These are phyloP conservation scores for Pyrrhoderma lamaoense DNA, from an alignment of 1,284 basidiomycete species.

Conservation along the genomic window DNA sequence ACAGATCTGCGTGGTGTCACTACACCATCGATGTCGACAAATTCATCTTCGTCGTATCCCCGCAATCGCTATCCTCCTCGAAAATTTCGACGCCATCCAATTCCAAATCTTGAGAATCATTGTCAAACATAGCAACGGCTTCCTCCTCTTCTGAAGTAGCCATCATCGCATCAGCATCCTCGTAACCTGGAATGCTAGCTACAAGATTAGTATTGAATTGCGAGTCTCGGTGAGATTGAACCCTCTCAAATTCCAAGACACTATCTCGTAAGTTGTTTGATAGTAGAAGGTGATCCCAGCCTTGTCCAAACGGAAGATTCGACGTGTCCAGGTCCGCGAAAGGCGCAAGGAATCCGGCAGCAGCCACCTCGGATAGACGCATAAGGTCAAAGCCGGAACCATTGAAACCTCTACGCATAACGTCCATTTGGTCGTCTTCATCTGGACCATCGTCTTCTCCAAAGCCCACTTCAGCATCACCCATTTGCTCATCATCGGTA, in stretches of 20 bases:
- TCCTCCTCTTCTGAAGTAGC: slow-evolving; percentile 32
- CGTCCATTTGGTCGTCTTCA: slow-evolving; percentile 31
- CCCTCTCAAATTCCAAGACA: slow-evolving; percentile 44
- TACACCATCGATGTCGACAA: slow-evolving; percentile 61
- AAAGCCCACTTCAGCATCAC: slow-evolving; percentile 28
- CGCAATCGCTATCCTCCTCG: slow-evolving; percentile 35
- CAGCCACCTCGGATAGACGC: slow-evolving; percentile 32
- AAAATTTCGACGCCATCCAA: slow-evolving; percentile 33
- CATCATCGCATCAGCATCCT: slow-evolving; percentile 39
- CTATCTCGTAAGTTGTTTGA: slow-evolving; percentile 52
- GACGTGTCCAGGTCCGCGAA: slow-evolving; percentile 26
- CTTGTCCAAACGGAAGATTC: slow-evolving; percentile 48
- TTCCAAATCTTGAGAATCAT: slow-evolving; percentile 23
- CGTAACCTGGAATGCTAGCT: slow-evolving; percentile 20
- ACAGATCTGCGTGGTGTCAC: slow-evolving; percentile 68
- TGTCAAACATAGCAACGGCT: slow-evolving; percentile 27
- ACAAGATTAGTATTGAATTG: slow-evolving; percentile 29
- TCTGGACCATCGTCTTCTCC: slow-evolving; percentile 33
- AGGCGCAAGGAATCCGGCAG: slow-evolving; percentile 22
- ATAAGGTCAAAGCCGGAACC: slow-evolving; percentile 23
- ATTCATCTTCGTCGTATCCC: slow-evolving; percentile 71
- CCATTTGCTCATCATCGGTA: slow-evolving; percentile 25
- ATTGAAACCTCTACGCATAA: slow-evolving; percentile 19
- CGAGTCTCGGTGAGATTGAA: slow-evolving; percentile 37
- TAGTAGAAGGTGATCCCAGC: slow-evolving; percentile 66